Evolutionary conservation across 345 rosid species (phyloP), one percentile per base, ranked within the genome.

Genomic region (Eutrema heterophyllum): DNA sequence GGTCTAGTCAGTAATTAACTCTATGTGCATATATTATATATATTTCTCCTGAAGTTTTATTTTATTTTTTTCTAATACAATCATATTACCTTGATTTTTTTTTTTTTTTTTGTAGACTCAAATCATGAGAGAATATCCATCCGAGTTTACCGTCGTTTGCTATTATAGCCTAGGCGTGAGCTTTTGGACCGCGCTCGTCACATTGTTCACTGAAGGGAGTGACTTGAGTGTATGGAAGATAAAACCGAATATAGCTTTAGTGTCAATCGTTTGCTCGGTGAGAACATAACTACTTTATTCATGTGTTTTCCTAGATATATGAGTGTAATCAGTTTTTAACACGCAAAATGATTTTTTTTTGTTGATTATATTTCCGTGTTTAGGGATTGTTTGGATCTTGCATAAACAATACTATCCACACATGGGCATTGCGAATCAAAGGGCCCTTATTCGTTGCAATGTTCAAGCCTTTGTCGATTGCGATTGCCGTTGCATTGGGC

Each of bases 41-140:
- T 38, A 33, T 21, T 21, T 21, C 24, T 21, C 24, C 24, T 21
- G 24, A 21, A 21, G 24, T 21, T 21, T 21, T 21, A 21, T 1
- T 2, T 21, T 21, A 1, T 21, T 21, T 1, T 21, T 21, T 21
- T 21, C 24, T 21, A 21, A 21, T 21, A 21, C 21, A 21, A 21
- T 21, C 24, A 21, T 21, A 21, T 21, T 21, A 66, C 64, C 46
- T 43, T 52, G 3, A 16, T 16, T 52, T 2, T 33, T 46, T n/a
- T 11, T 38, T 12, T 15, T 18, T 1, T 2, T 9, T 32, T 52
- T 65, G 77, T 66, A 95, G 97, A 76, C 90, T 29, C 92, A 88
- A 73, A 87, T 89, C 58, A 85, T 95, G 96, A 84, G 83, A 81
- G 93, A 85, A 68, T 95, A 95, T 79, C 97, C 97, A 0, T 90